These are phyloP conservation scores for Quercus agrifolia DNA, from an alignment of 306 rosid species.

Conservation along the genomic window DNA sequence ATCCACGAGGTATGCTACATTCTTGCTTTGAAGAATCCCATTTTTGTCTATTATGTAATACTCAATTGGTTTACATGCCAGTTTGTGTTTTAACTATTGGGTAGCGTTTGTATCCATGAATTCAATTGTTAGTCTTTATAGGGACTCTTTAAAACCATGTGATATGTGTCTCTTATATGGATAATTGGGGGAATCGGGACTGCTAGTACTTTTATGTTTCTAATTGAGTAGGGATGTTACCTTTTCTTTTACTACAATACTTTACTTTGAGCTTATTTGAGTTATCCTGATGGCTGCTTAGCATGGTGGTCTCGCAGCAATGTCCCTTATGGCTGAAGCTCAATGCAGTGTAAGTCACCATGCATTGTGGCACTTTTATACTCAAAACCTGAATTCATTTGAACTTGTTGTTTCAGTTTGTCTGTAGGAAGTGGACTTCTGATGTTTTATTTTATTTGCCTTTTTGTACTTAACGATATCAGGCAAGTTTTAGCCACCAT, in stretches of 20 bases:
- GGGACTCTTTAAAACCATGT: conserved; percentile 13
- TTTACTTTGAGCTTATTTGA: conserved; percentile 23
- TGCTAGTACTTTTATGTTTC: conserved; percentile 26
- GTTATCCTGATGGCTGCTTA: conserved; percentile 28
- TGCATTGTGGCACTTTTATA: conserved; percentile 20
- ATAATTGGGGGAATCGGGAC: conserved; percentile 24
- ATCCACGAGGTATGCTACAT: conserved; percentile 85
- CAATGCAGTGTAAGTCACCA: conserved; percentile 28
- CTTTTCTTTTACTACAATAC: conserved; percentile 15
- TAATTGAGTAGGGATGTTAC: conserved; percentile 30
- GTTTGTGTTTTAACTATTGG: conserved; percentile 8
- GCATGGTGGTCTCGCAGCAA: conserved; percentile 22
- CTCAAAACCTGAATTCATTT: not conserved
- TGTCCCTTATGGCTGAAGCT: conserved; percentile 30
- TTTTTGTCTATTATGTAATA: not conserved
- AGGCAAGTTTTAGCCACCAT: conserved; percentile 20
- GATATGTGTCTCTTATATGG: conserved; percentile 29
- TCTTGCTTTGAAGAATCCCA: conserved; percentile 13
- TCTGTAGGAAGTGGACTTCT: not conserved
- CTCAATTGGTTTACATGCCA: not conserved
- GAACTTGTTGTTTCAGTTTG: not conserved
- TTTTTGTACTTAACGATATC: not conserved
- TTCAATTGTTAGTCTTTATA: conserved; percentile 8
- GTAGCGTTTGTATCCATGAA: conserved; percentile 6
- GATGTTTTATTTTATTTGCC: not conserved